Percentiles rank a stretch among this genome's conserved stretches.
Conservation (phyloP, 2,329 filamentous ascomycete genomes). For the Exophiala spinifera region DNA sequence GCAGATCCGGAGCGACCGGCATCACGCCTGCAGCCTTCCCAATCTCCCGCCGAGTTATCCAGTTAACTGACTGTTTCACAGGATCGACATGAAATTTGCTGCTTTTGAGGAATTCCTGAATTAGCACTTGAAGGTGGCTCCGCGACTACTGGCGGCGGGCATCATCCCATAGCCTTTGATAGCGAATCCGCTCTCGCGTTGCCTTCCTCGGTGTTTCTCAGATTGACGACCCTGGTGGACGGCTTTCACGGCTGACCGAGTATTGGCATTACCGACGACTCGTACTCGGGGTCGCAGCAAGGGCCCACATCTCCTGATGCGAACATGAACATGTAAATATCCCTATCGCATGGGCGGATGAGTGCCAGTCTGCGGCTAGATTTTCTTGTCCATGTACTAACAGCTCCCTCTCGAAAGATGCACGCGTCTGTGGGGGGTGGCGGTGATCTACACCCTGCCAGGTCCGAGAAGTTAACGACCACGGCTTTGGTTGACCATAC, state of each 20-base stretch:
- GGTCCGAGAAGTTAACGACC: background rate
- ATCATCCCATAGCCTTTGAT: background rate
- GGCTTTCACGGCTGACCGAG: background rate
- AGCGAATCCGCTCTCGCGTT: background rate
- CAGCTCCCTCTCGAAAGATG: background rate
- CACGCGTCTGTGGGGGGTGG: background rate
- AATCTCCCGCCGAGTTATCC: background rate
- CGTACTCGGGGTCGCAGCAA: background rate
- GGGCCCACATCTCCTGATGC: conserved; percentile 10
- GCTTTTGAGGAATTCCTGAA: background rate
- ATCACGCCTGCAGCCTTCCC: background rate
- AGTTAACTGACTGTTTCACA: background rate
- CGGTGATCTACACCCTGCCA: conserved; percentile 1
- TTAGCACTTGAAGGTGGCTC: background rate
- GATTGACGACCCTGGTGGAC: conserved; percentile 5
- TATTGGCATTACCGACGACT: too few species aligned
- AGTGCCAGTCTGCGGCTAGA: too few species aligned
- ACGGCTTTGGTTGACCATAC: background rate
- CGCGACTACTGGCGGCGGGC: background rate
- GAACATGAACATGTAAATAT: conserved; percentile 1
- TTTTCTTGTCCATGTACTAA: too few species aligned
- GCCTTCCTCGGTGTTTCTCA: background rate
- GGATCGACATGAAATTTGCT: background rate
- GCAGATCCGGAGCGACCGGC: background rate
- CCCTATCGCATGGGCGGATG: background rate